Evolutionary conservation across 179 eudicot species (phyloP).

Genomic region (Spergularia azorica): DNA sequence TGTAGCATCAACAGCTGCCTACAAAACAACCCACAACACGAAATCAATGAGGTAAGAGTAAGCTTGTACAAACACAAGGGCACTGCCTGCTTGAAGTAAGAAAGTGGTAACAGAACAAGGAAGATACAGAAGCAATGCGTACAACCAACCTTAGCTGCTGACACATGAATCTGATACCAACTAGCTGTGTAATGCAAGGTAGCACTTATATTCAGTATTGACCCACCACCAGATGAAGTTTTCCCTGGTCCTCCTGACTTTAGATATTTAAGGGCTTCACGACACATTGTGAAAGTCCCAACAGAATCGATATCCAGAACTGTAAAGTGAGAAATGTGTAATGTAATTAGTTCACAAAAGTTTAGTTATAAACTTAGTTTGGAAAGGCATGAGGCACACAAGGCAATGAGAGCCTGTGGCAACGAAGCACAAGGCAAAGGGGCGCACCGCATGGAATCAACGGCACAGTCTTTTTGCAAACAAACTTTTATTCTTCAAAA

Average conservation of each 20-base stretch:
- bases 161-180: conserved; percentile 97
- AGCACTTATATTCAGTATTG: conserved; percentile 89
- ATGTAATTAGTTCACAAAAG: too few species aligned
- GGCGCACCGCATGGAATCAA: too few species aligned
- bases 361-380: too few species aligned
- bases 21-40: background rate
- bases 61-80: background rate
- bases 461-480: too few species aligned
- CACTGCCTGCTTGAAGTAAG: background rate
- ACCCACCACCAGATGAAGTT: conserved; percentile 66
- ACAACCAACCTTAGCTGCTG: conserved; percentile 91
- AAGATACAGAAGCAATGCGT: background rate
- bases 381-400: too few species aligned
- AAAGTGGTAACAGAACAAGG: background rate
- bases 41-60: too few species aligned
- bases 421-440: too few species aligned
- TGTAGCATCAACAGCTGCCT: conserved; percentile 97
- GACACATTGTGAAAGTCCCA: conserved; percentile 99
- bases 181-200: conserved; percentile 96
- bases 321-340: conserved; percentile 21
- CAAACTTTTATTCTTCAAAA: too few species aligned
- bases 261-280: conserved; percentile 73
- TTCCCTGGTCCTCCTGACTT: conserved; percentile 84
- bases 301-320: conserved; percentile 97
- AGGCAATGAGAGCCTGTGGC: too few species aligned